Evolutionary conservation across 345 rosid genomes (phyloP).

Genomic region (Eucalyptus coolabah): DNA sequence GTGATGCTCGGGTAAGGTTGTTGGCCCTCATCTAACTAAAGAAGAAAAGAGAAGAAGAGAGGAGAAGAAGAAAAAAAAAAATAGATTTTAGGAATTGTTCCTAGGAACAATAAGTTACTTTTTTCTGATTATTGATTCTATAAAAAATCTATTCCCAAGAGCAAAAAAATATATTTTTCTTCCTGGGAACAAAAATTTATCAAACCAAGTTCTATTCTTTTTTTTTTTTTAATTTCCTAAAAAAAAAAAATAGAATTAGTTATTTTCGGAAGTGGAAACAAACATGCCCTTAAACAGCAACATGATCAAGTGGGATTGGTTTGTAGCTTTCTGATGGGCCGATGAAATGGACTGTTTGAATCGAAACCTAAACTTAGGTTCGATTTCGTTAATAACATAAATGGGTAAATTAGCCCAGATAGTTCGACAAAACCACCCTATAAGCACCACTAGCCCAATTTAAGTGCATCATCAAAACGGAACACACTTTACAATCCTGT

Average conservation of each 20-base stretch:
- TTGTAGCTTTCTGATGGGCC: neutral
- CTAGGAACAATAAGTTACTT: rapidly evolving
- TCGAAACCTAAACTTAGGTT: neutral
- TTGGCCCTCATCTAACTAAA: too few species aligned
- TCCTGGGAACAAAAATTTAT: too few species aligned
- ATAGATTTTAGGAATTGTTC: too few species aligned
- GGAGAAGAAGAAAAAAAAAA: too few species aligned
- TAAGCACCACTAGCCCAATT: neutral
- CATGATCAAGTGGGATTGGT: neutral
- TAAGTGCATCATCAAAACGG: neutral
- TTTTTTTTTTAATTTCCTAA: too few species aligned
- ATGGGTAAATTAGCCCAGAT: neutral
- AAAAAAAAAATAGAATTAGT: too few species aligned
- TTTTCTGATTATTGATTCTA: too few species aligned
- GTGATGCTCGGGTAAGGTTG: rapidly evolving
- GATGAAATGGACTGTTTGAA: neutral
- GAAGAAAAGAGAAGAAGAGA: too few species aligned
- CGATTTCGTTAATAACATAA: neutral
- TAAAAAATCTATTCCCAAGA: too few species aligned
- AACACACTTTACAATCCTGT: neutral
- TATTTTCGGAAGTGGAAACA: too few species aligned
- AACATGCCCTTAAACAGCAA: neutral
- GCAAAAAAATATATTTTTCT: too few species aligned
- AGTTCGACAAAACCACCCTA: neutral
- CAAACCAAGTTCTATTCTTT: rapidly evolving